A percentile compares a stretch with the other conserved stretches of the same genome.
Evolutionary conservation across 73 alveolate genomes (phyloP).

Genomic region (Symbiodinium pilosum): DNA sequence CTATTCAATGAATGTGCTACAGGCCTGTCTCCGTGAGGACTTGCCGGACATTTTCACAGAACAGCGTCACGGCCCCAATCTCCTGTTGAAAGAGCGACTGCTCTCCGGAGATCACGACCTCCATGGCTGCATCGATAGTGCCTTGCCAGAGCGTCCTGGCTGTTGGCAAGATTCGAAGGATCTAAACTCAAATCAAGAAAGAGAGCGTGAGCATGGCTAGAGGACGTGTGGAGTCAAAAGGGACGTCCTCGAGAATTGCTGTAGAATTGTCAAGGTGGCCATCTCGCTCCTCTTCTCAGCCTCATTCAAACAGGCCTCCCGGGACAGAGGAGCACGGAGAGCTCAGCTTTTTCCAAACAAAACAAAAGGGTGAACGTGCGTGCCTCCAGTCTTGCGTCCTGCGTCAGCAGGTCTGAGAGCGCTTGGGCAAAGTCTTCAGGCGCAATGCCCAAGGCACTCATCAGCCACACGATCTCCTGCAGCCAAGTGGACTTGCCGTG

Average conservation of each 20-base stretch:
- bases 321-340: not conserved
- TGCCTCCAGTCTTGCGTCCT: constrained; percentile 90
- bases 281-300: constrained; percentile 11
- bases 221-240: not conserved
- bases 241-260: constrained; percentile 31
- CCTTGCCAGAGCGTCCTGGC: constrained; percentile 90
- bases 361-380: not conserved
- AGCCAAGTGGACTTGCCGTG: too few relatives aligned
- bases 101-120: constrained; percentile 72
- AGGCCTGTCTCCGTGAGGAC: constrained; percentile 66
- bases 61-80: constrained; percentile 70
- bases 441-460: constrained; percentile 38
- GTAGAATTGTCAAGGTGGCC: not conserved
- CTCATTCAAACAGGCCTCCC: constrained; percentile 70
- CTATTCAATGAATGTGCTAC: not conserved
- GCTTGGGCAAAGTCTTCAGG: constrained; percentile 87
- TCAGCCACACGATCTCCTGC: constrained; percentile 82
- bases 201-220: not conserved
- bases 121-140: constrained; percentile 77
- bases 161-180: too few relatives aligned
- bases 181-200: not conserved
- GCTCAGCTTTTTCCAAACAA: not conserved
- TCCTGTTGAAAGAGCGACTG: constrained; percentile 76
- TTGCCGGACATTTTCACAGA: constrained; percentile 90
- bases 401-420: constrained; percentile 57